A percentile compares a stretch with the other conserved stretches of the same genome.
Evolutionary conservation across 306 rosid species (phyloP).

Genomic region (Biancaea sappan): DNA sequence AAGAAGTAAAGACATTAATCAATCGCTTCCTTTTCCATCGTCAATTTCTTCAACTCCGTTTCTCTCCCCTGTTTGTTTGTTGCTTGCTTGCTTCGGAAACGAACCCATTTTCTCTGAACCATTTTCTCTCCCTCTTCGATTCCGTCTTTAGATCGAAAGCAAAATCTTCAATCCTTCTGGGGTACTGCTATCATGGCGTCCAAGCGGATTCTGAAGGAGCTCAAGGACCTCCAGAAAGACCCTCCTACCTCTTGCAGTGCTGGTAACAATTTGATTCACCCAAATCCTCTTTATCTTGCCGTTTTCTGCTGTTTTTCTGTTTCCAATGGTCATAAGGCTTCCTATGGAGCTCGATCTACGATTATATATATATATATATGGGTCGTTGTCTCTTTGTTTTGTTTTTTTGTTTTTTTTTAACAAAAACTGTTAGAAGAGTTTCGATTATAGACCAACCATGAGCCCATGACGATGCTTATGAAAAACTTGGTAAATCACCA

Average conservation of each 20-base stretch:
- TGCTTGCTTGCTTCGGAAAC: neutral
- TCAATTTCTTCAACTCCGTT: constrained; percentile 17
- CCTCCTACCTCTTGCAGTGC: constrained; percentile 92
- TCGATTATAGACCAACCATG: neutral
- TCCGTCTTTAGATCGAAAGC: constrained; percentile 46
- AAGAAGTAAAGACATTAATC: neutral
- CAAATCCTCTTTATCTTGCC: neutral
- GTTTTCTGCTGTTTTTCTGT: neutral
- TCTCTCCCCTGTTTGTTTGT: neutral
- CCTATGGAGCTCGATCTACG: constrained; percentile 43
- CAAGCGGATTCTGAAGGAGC: constrained; percentile 88
- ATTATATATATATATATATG: neutral
- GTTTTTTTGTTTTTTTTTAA: neutral
- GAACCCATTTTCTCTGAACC: neutral
- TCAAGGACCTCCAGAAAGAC: constrained; percentile 86
- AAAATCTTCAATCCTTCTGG: constrained; percentile 28
- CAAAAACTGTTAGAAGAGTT: neutral
- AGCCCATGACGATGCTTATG: neutral
- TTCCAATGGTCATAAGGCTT: constrained; percentile 7
- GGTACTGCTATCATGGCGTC: constrained; percentile 59
- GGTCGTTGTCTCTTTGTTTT: neutral
- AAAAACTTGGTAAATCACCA: neutral
- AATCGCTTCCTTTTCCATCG: neutral
- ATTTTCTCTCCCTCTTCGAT: neutral
- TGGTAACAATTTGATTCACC: constrained; percentile 43